Conservation (phyloP, 257 asterid genomes). For the Hygrophila difformis region DNA sequence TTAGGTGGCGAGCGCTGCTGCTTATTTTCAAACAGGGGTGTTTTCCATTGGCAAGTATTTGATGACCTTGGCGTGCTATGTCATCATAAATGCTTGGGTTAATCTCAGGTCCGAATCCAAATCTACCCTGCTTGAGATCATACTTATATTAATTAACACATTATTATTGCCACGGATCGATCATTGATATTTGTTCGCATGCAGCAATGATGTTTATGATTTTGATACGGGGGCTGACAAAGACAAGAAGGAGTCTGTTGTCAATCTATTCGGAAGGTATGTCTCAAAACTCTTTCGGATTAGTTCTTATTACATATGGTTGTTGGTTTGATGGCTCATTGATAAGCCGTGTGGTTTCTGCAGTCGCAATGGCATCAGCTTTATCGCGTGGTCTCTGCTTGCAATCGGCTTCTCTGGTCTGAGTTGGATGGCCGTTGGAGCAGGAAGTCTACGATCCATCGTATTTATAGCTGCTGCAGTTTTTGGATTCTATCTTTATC, state of each 20-base stretch:
- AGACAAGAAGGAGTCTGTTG: constrained; percentile 60
- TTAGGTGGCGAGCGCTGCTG: constrained; percentile 54
- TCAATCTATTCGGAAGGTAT: constrained; percentile 45
- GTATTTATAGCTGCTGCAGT: constrained; percentile 31
- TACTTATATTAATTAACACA: background rate
- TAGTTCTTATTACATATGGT: too few relatives aligned
- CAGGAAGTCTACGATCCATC: constrained; percentile 31
- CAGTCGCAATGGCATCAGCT: constrained; percentile 41
- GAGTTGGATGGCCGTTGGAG: constrained; percentile 27
- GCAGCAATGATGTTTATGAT: constrained; percentile 70
- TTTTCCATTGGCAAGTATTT: constrained; percentile 31
- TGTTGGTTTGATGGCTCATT: background rate
- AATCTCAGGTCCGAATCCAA: constrained; percentile 38
- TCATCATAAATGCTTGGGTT: constrained; percentile 43
- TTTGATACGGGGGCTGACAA: constrained; percentile 64
- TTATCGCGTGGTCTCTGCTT: constrained; percentile 37
- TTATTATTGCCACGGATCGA: too few relatives aligned
- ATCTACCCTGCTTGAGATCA: background rate
- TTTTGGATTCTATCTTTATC: constrained; percentile 45
- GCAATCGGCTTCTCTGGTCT: constrained; percentile 38
- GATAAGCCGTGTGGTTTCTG: constrained; percentile 7
- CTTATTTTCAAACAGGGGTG: constrained; percentile 26
- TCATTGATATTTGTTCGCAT: too few relatives aligned
- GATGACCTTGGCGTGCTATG: constrained; percentile 32
- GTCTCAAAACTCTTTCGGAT: too few relatives aligned